phyloP scores from a whole-genome alignment of 2,329 filamentous ascomycete genomes.

The Diplodia scrobiculata region DNA sequence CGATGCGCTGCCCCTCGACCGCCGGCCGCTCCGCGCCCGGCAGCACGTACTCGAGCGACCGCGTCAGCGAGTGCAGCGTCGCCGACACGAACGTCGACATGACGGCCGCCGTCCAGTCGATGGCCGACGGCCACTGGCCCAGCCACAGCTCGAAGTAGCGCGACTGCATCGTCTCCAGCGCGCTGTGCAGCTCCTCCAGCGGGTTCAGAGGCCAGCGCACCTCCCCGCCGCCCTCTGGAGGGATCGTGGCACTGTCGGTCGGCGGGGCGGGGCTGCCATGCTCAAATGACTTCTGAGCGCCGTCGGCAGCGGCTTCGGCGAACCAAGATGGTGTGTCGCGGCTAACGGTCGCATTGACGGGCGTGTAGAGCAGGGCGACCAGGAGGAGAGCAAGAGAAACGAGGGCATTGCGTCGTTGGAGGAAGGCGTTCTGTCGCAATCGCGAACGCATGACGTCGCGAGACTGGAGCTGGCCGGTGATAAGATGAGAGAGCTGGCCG shows the following conservation, averaged over 20 bases:
- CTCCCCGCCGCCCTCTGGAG: background rate
- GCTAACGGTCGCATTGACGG: background rate
- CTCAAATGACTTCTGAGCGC: background rate
- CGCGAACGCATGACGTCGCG: conserved; percentile 21
- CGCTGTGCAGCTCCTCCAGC: conserved; percentile 49
- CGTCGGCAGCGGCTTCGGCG: background rate
- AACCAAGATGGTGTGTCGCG: background rate
- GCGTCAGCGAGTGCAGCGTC: conserved; percentile 70
- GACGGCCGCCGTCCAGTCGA: conserved; percentile 93
- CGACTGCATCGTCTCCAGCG: conserved; percentile 74
- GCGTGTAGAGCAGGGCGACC: background rate
- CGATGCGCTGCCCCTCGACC: conserved; percentile 54
- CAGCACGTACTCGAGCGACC: conserved; percentile 54
- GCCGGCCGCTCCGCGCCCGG: conserved; percentile 37
- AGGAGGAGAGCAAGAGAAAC: background rate
- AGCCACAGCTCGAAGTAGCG: conserved; percentile 75
- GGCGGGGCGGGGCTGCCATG: background rate
- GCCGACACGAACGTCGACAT: conserved; percentile 77
- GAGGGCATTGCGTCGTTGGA: background rate
- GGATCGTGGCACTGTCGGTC: background rate
- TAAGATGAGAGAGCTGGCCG: conserved; percentile 9
- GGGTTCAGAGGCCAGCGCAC: conserved; percentile 31
- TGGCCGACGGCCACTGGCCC: conserved; percentile 80
- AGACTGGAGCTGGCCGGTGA: background rate
- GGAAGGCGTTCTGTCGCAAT: background rate